Base-by-base conservation (phyloP, 371 early-diverging fungal genomes). In the Mucor plumbeus region DNA sequence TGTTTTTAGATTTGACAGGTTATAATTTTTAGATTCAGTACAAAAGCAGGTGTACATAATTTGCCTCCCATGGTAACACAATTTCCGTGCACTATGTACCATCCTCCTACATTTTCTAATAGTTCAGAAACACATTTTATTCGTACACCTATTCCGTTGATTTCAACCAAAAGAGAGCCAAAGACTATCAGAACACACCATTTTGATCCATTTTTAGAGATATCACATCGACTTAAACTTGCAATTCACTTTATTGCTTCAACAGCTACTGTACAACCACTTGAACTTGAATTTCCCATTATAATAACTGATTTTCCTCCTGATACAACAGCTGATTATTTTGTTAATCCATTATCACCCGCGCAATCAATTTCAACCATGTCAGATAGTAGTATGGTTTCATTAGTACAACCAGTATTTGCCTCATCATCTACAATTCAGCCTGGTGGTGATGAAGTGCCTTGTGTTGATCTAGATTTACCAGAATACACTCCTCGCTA, bases 401-500 rank as follows among this genome's bases (percentile, higher is more conserved):
- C 64, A 6, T 35, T 56, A 41, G 19, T 40, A 19, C 36, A 35
- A 2, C 43, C 44, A 15, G 61, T 21, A 44, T 44, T 17, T n/a
- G 44, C 44, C 5, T 21, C 13, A 21, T 21, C 44, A 10, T 26
- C 31, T 14, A 53, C 66, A 38, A 48, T 67, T 10, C 68, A 68
- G 21, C 63, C 68, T 48, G 68, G 63, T n/a, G 81, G 81, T 9
- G 81, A 81, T 57, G 81, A 81, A 43, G 74, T 73, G 5, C 65
- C 72, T 3, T 62, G 63, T 59, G 68, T 76, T 9, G 81, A 81
- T 61, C 61, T 81, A 3, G 81, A 78, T 44, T 54, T 81, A 38
- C 81, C 81, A 7, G 81, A 81, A 62, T 81, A 81, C 38, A 80
- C 77, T 7, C 80, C 80, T 10, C 77, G 69, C 8, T 80, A 80